These are phyloP conservation scores for Pseudopyrenochaeta lycopersici DNA, from an alignment of 2,329 filamentous ascomycete species.

Conservation along the genomic window DNA sequence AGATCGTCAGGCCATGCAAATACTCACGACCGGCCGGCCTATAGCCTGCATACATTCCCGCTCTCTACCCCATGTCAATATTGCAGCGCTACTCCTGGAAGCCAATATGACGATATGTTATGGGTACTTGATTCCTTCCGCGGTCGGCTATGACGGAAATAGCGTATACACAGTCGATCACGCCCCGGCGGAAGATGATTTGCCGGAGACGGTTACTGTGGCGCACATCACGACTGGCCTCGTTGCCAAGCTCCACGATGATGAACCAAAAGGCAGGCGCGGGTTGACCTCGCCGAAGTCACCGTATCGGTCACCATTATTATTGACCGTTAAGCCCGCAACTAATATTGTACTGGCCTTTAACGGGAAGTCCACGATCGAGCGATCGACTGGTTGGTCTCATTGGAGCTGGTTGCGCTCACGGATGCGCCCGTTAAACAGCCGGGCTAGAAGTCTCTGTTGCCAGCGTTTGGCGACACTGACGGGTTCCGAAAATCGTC, in stretches of 20 bases:
- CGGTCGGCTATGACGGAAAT: slow-evolving; percentile 6
- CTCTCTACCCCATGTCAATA: slow-evolving; percentile 8
- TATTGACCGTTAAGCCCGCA: slow-evolving; percentile 25
- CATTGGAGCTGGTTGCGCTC: slow-evolving; percentile 6
- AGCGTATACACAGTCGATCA: slow-evolving; percentile 18
- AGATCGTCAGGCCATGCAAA: slow-evolving; percentile 2
- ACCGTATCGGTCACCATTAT: slow-evolving; percentile 18
- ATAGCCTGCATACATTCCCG: not conserved
- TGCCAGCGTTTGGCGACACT: slow-evolving; percentile 13
- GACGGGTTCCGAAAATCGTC: not conserved
- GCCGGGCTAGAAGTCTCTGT: slow-evolving; percentile 16
- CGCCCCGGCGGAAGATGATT: slow-evolving; percentile 9
- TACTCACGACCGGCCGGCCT: not conserved
- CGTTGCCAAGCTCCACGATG: slow-evolving; percentile 24
- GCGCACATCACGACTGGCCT: slow-evolving; percentile 27
- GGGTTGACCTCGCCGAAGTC: slow-evolving; percentile 41
- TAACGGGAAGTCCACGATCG: slow-evolving; percentile 7
- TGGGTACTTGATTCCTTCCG: slow-evolving; percentile 13
- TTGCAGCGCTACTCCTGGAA: slow-evolving; percentile 1
- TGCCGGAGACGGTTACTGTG: slow-evolving; percentile 25
- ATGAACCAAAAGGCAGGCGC: slow-evolving; percentile 20
- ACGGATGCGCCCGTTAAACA: slow-evolving; percentile 26
- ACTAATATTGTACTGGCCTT: slow-evolving; percentile 17
- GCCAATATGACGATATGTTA: slow-evolving; percentile 1
- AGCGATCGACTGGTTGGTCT: slow-evolving; percentile 5